Conservation (phyloP, 345 rosid genomes). For the Boechera retrofracta region DNA sequence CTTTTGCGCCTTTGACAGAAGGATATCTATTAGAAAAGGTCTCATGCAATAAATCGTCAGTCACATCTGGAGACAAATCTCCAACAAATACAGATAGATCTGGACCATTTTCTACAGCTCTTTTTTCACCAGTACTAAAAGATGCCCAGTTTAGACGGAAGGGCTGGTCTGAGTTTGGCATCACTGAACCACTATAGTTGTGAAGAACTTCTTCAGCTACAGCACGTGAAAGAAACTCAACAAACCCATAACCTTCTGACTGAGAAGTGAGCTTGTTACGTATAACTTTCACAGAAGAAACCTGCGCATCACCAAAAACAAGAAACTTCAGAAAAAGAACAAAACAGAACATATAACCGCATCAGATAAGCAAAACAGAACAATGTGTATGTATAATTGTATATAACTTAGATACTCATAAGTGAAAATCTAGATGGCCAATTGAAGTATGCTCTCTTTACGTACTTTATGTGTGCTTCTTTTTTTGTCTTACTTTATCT, state of each 20-base stretch:
- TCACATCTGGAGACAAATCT: slow-evolving; percentile 93
- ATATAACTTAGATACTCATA: background rate
- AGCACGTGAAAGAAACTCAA: slow-evolving; percentile 81
- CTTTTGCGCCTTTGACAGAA: slow-evolving; percentile 95
- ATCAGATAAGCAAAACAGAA: background rate
- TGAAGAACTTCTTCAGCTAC: slow-evolving; percentile 88
- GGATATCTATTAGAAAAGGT: slow-evolving; percentile 50
- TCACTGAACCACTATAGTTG: slow-evolving; percentile 66
- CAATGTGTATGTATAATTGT: background rate
- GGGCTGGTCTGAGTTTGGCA: slow-evolving; percentile 93
- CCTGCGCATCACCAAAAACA: slow-evolving; percentile 50
- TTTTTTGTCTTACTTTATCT: background rate
- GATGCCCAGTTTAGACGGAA: slow-evolving; percentile 97
- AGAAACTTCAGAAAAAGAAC: slow-evolving; percentile 17
- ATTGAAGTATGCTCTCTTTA: background rate
- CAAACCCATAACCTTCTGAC: slow-evolving; percentile 92
- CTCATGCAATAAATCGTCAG: slow-evolving; percentile 80
- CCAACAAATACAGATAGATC: slow-evolving; percentile 95
- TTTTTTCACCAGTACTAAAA: slow-evolving; percentile 79
- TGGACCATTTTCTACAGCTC: slow-evolving; percentile 65
- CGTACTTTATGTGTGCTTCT: background rate
- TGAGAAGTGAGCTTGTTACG: slow-evolving; percentile 92
- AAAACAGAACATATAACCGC: background rate
- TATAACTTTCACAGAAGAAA: slow-evolving; percentile 78
- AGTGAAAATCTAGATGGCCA: background rate